Conservation (phyloP, 768 basidiomycete species). For the Psilocybe tampanensis region DNA sequence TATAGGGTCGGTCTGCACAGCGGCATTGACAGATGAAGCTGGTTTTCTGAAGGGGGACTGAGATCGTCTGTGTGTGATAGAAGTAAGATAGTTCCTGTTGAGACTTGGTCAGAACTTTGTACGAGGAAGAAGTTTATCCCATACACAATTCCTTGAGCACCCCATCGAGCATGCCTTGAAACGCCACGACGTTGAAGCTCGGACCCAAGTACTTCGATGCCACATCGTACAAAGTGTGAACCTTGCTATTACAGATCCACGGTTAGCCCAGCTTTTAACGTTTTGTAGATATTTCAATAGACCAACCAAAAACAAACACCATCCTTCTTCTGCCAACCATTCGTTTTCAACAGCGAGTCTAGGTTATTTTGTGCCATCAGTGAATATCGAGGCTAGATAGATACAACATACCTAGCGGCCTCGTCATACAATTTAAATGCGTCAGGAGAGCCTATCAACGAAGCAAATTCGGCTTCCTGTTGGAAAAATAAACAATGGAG, state of each 20-base stretch:
- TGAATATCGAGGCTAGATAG: background rate
- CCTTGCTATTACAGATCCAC: constrained; percentile 54
- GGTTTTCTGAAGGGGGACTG: constrained; percentile 54
- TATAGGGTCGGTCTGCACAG: constrained; percentile 60
- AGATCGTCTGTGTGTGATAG: constrained; percentile 44
- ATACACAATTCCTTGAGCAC: constrained; percentile 72
- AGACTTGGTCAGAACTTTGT: background rate
- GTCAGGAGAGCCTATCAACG: constrained; percentile 53
- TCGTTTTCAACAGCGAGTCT: constrained; percentile 68
- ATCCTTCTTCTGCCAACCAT: constrained; percentile 75
- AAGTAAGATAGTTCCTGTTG: constrained; percentile 51
- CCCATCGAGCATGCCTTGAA: constrained; percentile 69
- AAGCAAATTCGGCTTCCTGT: constrained; percentile 73
- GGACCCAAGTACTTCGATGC: constrained; percentile 65
- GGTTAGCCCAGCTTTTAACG: background rate
- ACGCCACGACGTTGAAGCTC: constrained; percentile 72
- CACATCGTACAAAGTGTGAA: constrained; percentile 64
- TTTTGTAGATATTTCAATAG: background rate
- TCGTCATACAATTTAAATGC: constrained; percentile 70
- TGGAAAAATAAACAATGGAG: background rate
- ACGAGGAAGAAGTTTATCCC: constrained; percentile 21
- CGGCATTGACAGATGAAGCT: constrained; percentile 60
- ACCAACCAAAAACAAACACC: constrained; percentile 62
- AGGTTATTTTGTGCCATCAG: background rate
- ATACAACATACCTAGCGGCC: constrained; percentile 62